Percentiles rank a stretch among this genome's conserved stretches.
Evolutionary conservation across 2,329 filamentous ascomycete genomes (phyloP).

Genomic region (Septoria petroselini): DNA sequence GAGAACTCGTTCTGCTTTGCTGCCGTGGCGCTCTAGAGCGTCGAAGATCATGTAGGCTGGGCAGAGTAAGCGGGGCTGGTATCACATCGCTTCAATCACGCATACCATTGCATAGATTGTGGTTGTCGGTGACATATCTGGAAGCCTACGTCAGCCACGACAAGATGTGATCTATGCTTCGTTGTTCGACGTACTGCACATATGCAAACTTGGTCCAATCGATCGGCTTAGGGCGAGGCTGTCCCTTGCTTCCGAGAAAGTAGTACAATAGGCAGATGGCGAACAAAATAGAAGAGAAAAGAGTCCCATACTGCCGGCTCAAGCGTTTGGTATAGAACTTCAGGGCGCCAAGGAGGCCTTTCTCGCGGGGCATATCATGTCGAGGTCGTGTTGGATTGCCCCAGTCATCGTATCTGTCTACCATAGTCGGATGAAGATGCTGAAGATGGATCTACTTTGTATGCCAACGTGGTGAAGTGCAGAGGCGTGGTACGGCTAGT

Average conservation of each 20-base stretch:
- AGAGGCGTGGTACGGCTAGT: no score
- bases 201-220: conserved; percentile 28
- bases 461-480: background rate
- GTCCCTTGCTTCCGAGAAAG: conserved; percentile 9
- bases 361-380: conserved; percentile 18
- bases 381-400: conserved; percentile 25
- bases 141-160: background rate
- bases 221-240: conserved; percentile 9
- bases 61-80: background rate
- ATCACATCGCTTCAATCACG: background rate
- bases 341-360: conserved; percentile 17
- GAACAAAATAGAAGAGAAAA: conserved; percentile 21
- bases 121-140: conserved; percentile 30
- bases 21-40: conserved; percentile 42
- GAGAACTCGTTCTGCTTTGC: conserved; percentile 47
- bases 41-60: conserved; percentile 43
- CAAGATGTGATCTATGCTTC: background rate
- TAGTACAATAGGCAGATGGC: conserved; percentile 22
- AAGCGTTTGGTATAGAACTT: conserved; percentile 16
- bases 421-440: conserved; percentile 16
- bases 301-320: conserved; percentile 18
- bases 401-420: conserved; percentile 28
- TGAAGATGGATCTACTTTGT: background rate
- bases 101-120: conserved; percentile 26
- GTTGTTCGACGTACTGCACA: conserved; percentile 22